phyloP scores from a whole-genome alignment of 352 stramenopile genomes.

The Pythium aquatile region DNA sequence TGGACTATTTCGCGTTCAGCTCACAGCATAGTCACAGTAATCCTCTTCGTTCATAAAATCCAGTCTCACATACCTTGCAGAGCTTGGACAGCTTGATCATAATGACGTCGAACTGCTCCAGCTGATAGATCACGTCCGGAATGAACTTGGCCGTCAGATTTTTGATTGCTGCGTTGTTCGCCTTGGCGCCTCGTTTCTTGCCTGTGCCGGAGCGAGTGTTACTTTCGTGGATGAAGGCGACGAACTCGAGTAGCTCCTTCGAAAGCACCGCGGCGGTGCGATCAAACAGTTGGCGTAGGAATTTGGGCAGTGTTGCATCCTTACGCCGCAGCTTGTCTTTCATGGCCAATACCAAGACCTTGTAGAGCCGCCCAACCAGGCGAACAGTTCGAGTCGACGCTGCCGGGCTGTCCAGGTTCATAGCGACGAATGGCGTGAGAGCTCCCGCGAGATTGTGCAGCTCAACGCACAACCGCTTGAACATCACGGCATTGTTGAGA shows the following conservation, averaged over 20 bases:
- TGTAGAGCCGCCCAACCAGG: slow-evolving; percentile 47
- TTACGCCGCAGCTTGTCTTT: slow-evolving; percentile 45
- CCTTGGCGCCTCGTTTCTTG: slow-evolving; percentile 16
- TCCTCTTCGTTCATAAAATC: not conserved
- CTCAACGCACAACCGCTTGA: slow-evolving; percentile 34
- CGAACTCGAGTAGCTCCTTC: slow-evolving; percentile 46
- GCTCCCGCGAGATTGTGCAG: slow-evolving; percentile 38
- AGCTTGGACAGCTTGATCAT: slow-evolving; percentile 69
- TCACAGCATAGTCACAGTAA: not conserved
- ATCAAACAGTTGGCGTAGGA: slow-evolving; percentile 49
- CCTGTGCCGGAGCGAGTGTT: slow-evolving; percentile 25
- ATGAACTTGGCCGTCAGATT: slow-evolving; percentile 51
- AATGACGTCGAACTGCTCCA: slow-evolving; percentile 66
- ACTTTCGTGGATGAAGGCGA: slow-evolving; percentile 49
- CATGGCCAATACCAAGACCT: slow-evolving; percentile 43
- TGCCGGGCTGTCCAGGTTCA: slow-evolving; percentile 36
- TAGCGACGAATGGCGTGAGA: slow-evolving; percentile 45
- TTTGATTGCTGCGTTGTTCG: slow-evolving; percentile 10
- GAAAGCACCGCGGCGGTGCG: slow-evolving; percentile 41
- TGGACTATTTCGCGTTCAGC: slow-evolving; percentile 20
- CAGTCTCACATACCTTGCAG: slow-evolving; percentile 35
- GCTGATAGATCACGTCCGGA: slow-evolving; percentile 60
- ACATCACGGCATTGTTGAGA: slow-evolving; percentile 24
- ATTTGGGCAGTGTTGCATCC: slow-evolving; percentile 36
- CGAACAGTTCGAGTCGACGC: slow-evolving; percentile 46